Conservation (phyloP, 805 yeast genomes). For the Pichia thaimueangensis region DNA sequence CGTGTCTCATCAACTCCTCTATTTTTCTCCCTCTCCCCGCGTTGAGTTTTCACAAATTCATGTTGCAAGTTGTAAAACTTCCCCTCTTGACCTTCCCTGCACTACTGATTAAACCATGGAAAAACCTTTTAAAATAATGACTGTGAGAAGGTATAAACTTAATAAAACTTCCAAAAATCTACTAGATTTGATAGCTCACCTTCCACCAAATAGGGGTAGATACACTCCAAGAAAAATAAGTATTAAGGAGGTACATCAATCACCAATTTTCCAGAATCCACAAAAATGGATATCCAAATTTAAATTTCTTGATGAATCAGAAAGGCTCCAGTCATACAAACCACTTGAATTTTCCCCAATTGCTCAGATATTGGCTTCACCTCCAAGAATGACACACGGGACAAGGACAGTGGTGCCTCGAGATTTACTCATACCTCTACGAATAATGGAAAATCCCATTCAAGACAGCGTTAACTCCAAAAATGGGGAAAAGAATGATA, state of each 20-base stretch:
- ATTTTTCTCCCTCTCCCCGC: too few species aligned
- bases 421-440: constrained; percentile 32
- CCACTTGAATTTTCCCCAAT: constrained; percentile 30
- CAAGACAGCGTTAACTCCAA: not conserved
- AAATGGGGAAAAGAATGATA: not conserved
- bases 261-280: constrained; percentile 23
- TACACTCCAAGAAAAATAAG: not conserved
- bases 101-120: too few species aligned
- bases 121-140: too few species aligned
- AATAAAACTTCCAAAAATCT: too few species aligned
- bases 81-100: too few species aligned
- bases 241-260: not conserved
- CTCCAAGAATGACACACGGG: constrained; percentile 35
- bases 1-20: too few species aligned
- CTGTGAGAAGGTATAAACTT: too few species aligned
- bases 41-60: too few species aligned
- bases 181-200: too few species aligned
- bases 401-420: constrained; percentile 35
- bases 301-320: constrained; percentile 8
- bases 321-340: constrained; percentile 19
- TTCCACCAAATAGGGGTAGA: too few species aligned
- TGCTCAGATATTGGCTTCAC: constrained; percentile 36
- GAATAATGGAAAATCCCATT: constrained; percentile 15
- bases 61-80: too few species aligned
- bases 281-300: constrained; percentile 20